phyloP scores from a whole-genome alignment of 306 rosid genomes.

The Trifolium subterraneum region DNA sequence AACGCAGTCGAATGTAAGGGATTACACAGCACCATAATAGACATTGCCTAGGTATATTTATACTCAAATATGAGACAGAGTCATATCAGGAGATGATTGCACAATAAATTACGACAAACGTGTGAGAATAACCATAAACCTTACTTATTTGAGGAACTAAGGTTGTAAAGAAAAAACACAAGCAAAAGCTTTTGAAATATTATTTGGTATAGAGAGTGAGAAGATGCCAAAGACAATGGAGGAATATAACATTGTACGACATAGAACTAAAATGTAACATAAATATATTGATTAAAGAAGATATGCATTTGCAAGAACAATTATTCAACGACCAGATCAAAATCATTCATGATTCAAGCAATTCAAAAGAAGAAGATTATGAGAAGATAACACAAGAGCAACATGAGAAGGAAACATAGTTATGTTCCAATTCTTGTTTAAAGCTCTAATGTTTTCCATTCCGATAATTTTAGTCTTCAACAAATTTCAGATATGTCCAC shows the following conservation, averaged over 20 bases:
- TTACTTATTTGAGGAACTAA: constrained; percentile 53
- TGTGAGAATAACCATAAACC: too few species aligned
- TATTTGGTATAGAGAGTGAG: constrained; percentile 49
- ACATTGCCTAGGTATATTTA: too few species aligned
- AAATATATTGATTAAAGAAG: constrained; percentile 51
- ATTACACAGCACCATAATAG: too few species aligned
- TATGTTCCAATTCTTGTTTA: constrained; percentile 43
- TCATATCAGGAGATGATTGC: too few species aligned
- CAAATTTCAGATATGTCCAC: constrained; percentile 53
- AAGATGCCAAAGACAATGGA: constrained; percentile 60
- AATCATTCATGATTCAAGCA: constrained; percentile 57
- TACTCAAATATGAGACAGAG: too few species aligned
- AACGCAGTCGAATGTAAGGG: too few species aligned
- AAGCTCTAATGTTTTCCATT: too few species aligned
- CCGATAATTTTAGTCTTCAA: constrained; percentile 30
- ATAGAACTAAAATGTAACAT: constrained; percentile 56
- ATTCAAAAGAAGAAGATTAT: constrained; percentile 66
- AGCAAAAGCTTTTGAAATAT: constrained; percentile 52
- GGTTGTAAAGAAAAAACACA: constrained; percentile 46
- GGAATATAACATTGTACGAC: constrained; percentile 58
- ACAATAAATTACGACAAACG: too few species aligned
- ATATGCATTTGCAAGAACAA: too few species aligned
- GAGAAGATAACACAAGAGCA: constrained; percentile 78
- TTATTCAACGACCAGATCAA: constrained; percentile 66
- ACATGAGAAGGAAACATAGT: constrained; percentile 67